A percentile compares a stretch with the other conserved stretches of the same genome.
phyloP scores from a whole-genome alignment of 192 early-diverging fungal species.

The Coemansia sp. region DNA sequence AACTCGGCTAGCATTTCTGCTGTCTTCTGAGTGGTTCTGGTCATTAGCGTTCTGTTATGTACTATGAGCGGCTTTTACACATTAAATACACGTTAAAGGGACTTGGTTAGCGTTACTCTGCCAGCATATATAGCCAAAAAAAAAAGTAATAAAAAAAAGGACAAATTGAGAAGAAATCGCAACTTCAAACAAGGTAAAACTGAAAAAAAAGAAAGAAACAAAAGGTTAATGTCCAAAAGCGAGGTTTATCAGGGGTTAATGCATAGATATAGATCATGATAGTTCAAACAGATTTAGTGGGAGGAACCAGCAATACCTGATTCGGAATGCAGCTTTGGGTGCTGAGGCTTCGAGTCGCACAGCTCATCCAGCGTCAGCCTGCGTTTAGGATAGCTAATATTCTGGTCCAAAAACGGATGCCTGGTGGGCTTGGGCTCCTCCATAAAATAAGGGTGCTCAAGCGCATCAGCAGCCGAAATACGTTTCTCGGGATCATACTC shows the following conservation, averaged over 20 bases:
- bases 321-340: constrained; percentile 20
- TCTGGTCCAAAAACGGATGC: constrained; percentile 51
- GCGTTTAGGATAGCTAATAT: constrained; percentile 50
- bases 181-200: neutral
- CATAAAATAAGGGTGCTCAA: constrained; percentile 78
- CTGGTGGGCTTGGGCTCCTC: constrained; percentile 58
- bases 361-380: constrained; percentile 48
- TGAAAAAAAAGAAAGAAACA: neutral
- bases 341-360: constrained; percentile 41
- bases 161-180: too few relatives aligned
- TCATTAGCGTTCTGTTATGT: too few relatives aligned
- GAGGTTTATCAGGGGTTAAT: too few relatives aligned
- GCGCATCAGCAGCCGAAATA: constrained; percentile 72
- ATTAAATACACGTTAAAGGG: too few relatives aligned
- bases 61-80: too few relatives aligned
- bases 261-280: too few relatives aligned
- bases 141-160: too few relatives aligned
- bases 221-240: neutral
- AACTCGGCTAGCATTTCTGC: neutral
- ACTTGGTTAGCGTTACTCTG: neutral
- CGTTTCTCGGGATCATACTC: constrained; percentile 78
- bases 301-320: constrained; percentile 11
- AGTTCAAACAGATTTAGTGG: too few relatives aligned
- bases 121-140: neutral
- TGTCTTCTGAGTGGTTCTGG: neutral